Percentiles rank a stretch among this genome's conserved stretches.
Evolutionary conservation across 2,329 filamentous ascomycete species (phyloP).

Genomic region (Talaromyces sp.): DNA sequence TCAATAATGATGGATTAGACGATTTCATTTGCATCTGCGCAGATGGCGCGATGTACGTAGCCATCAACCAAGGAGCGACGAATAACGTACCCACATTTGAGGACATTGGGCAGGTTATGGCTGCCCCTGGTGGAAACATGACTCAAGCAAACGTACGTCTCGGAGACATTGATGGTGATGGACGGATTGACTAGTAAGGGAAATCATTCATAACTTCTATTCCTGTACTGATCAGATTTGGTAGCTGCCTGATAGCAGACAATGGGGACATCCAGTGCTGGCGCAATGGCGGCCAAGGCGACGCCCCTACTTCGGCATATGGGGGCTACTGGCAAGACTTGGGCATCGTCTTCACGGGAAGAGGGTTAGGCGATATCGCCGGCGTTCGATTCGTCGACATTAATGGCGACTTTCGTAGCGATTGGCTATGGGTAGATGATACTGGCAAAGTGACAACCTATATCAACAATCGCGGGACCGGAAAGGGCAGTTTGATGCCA

Average conservation of each 20-base stretch:
- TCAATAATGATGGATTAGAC: background rate
- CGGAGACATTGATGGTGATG: background rate
- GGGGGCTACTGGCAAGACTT: slow-evolving; percentile 1
- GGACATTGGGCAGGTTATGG: background rate
- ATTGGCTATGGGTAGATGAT: slow-evolving; percentile 23
- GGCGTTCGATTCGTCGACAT: slow-evolving; percentile 24
- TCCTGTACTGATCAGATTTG: background rate
- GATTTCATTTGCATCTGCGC: background rate
- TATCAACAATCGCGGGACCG: background rate
- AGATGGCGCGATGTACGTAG: background rate
- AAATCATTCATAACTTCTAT: background rate
- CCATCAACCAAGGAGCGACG: background rate
- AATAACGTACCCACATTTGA: background rate
- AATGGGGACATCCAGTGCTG: slow-evolving; percentile 3
- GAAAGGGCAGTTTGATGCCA: background rate
- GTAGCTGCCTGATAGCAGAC: background rate
- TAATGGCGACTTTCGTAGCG: slow-evolving; percentile 25
- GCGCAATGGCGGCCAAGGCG: background rate
- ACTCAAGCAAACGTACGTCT: background rate
- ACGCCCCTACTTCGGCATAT: background rate
- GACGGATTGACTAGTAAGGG: background rate
- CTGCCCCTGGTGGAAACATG: background rate
- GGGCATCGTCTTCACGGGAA: background rate
- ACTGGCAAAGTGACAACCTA: slow-evolving; percentile 8
- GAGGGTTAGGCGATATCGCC: background rate